Evolutionary conservation across 1,284 basidiomycete genomes (phyloP).

Genomic region (Cutaneotrichosporon dermatis): DNA sequence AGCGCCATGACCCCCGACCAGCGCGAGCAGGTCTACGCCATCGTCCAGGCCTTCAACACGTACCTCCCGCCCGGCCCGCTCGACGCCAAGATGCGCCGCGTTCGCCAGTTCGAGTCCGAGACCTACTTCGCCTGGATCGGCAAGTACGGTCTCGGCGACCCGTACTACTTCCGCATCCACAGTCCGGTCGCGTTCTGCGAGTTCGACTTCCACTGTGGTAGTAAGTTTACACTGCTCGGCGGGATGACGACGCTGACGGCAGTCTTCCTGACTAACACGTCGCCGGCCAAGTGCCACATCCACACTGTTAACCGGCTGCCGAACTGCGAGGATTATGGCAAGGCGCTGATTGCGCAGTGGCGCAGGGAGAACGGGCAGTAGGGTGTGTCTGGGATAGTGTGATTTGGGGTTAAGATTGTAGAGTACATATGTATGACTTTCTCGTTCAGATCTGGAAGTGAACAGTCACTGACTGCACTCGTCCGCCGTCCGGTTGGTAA

Average conservation of each 20-base stretch:
- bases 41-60: slow-evolving; percentile 42
- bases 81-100: slow-evolving; percentile 26
- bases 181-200: slow-evolving; percentile 42
- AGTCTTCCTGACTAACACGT: slow-evolving; percentile 47
- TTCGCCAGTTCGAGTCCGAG: slow-evolving; percentile 25
- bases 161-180: slow-evolving; percentile 46
- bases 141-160: slow-evolving; percentile 36
- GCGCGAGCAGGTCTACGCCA: slow-evolving; percentile 29
- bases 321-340: slow-evolving; percentile 44
- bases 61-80: slow-evolving; percentile 37
- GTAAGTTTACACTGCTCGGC: slow-evolving; percentile 20
- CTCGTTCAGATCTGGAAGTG: too few species aligned
- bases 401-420: neutral
- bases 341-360: slow-evolving; percentile 32
- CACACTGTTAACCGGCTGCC: slow-evolving; percentile 44
- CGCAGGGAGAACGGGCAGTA: neutral
- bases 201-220: slow-evolving; percentile 47
- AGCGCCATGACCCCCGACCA: slow-evolving; percentile 30
- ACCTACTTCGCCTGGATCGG: slow-evolving; percentile 47
- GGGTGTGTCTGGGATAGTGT: neutral
- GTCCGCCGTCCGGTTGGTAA: too few species aligned
- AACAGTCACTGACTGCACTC: too few species aligned
- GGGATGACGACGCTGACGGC: neutral
- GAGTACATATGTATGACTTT: too few species aligned
- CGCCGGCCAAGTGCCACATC: slow-evolving; percentile 46